Evolutionary conservation across 177 flowering plant species (phyloP), one percentile per base, ranked within the genome.

Genomic region (Tripterygium wilfordii): DNA sequence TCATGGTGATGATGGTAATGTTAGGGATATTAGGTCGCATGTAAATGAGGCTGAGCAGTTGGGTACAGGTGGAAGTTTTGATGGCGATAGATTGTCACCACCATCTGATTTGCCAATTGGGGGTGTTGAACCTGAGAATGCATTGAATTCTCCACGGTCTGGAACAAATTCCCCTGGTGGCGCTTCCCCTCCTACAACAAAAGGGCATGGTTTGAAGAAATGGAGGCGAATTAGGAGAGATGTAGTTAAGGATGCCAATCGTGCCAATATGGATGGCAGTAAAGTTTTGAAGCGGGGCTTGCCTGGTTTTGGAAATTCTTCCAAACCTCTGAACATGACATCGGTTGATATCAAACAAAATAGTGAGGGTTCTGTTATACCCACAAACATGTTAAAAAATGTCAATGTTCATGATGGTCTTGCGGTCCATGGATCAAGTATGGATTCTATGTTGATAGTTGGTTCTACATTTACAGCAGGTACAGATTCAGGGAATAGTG

Each of bases 121-220:
- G n/a, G n/a, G n/a, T n/a, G n/a, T n/a, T 54, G 66, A 43, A 32
- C 27, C 14, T 45, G 63, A 17, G 29, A 23, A 57, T 8, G 18
- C 52, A 2, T 26, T 48, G 17, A 56, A 60, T 56, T 54, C 72
- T 0, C 53, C 59, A 20, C 19, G 49, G 0, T 28, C 23, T 9
- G 20, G 19, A 5, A 16, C 27, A 18, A 44, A 44, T 5, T 68
- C 76, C n/a, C 58, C 75, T 10, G 38, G 32, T 20, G 64, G 42
- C 10, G 51, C 19, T 15, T 40, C 71, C n/a, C 49, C 66, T 17
- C 38, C 70, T 5, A 37, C 48, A 0, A 58, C 46, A 4, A 88
- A 80, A 66, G 92, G 97, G 6, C 41, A 45, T 25, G 97, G 89
- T 12, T 68, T 89, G 71, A 88, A 68, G 78, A 85, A 83, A 63